Conservation (phyloP, 164 flowering plant genomes). For the Akebia trifoliata region DNA sequence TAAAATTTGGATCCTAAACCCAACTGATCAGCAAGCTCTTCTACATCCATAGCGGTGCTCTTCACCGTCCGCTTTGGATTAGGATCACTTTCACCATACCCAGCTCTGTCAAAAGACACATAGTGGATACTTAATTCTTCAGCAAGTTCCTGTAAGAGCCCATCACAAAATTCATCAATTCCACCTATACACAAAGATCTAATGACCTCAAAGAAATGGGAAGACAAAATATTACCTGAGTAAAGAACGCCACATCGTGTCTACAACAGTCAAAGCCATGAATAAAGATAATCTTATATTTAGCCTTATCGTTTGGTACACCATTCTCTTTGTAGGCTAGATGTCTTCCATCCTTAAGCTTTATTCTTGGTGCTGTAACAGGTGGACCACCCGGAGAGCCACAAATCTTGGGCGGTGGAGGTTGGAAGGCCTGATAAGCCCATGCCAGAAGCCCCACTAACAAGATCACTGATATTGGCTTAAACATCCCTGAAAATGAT, state of each 20-base stretch:
- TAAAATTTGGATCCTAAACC: slow-evolving; percentile 57
- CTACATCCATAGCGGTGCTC: slow-evolving; percentile 58
- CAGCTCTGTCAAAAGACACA: slow-evolving; percentile 66
- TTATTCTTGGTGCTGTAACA: slow-evolving; percentile 46
- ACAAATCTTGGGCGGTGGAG: slow-evolving; percentile 47
- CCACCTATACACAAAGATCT: neutral
- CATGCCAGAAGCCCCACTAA: slow-evolving; percentile 31
- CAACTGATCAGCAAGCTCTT: slow-evolving; percentile 72
- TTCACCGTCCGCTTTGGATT: slow-evolving; percentile 45
- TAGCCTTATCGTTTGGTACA: slow-evolving; percentile 42
- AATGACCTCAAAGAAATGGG: neutral
- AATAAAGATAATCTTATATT: slow-evolving; percentile 39
- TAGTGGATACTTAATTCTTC: slow-evolving; percentile 53
- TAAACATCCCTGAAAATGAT: slow-evolving; percentile 28
- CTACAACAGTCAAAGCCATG: slow-evolving; percentile 34
- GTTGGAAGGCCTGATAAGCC: slow-evolving; percentile 36
- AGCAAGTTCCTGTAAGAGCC: slow-evolving; percentile 36
- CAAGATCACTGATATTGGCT: slow-evolving; percentile 23
- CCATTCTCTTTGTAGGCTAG: slow-evolving; percentile 52
- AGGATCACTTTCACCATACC: slow-evolving; percentile 83
- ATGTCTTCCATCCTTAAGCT: slow-evolving; percentile 56
- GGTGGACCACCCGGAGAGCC: slow-evolving; percentile 50
- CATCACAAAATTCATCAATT: neutral
- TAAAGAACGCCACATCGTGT: slow-evolving; percentile 4
- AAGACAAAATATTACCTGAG: slow-evolving; percentile 9